Evolutionary conservation across 148 eudicot species (phyloP), one percentile per base, ranked within the genome.

Genomic region (Fallopia convolvulus): DNA sequence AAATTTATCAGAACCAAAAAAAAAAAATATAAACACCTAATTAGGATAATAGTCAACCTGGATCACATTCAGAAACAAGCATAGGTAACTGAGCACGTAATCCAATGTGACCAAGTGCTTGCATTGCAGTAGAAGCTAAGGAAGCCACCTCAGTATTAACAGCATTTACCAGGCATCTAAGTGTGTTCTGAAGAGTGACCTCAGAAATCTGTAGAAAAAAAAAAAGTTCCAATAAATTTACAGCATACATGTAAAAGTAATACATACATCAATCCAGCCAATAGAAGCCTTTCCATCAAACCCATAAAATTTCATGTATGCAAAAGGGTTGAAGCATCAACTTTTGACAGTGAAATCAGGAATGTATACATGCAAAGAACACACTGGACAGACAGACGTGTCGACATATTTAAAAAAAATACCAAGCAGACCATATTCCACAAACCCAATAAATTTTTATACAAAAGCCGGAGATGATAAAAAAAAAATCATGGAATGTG

Each of bases 81-180:
- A 74, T 80, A 74, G 98, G 93, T 49, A 92, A 77, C 75, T 88
- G 82, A 70, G 80, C 82, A 75, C 92, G 87, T 77, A 92, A 84
- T 76, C 93, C 97, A 81, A 94, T 88, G 84, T 90, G 92, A 77
- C 98, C 98, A 75, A 94, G 83, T 75, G 95, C 91, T 86, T 94
- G 90, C 93, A 92, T 89, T 70, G 95, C 97, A 47, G 89, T 82
- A 46, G 98, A 92, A 86, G 98, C 98, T 84, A 92, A 82, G 80
- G 92, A 58, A 47, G 95, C 86, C 74, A 87, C 86, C 82, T 94
- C 97, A 42, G 60, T 56, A 81, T 83, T 90, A 78, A 94, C 89
- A 73, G 90, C 76, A 78, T 90, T 92, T 78, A 87, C 92, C 75
- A 94, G 85, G 81, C 85, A 81, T 85, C 89, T 86, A 44, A 90